These are phyloP conservation scores for Aspergillus novofumigatus DNA, from an alignment of 2,329 filamentous ascomycete genomes.

Conservation along the genomic window DNA sequence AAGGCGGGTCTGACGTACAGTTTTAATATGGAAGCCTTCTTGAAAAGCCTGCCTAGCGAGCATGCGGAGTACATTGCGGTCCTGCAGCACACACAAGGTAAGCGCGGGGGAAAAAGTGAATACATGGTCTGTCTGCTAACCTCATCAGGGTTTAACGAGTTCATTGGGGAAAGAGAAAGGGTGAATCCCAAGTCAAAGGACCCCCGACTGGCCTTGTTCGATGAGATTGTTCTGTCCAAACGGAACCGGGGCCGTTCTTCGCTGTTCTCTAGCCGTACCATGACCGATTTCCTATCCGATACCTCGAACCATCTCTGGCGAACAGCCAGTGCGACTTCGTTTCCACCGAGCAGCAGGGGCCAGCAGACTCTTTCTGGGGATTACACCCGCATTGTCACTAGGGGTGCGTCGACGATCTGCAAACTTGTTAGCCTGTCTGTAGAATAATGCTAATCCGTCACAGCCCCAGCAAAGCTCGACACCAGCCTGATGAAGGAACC, in stretches of 20 bases:
- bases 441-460: conserved; percentile 9
- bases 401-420: conserved; percentile 46
- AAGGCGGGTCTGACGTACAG: conserved; percentile 59
- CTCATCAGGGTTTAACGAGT: conserved; percentile 55
- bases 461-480: conserved; percentile 79
- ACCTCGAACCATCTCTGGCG: conserved; percentile 62
- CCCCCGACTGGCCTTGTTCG: conserved; percentile 57
- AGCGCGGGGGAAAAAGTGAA: neutral
- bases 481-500: conserved; percentile 86
- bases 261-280: conserved; percentile 49
- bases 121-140: conserved; percentile 1
- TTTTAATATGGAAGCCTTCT: conserved; percentile 64
- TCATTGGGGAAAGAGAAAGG: conserved; percentile 60
- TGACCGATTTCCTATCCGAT: conserved; percentile 57
- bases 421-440: conserved; percentile 38
- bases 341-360: conserved; percentile 49
- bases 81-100: conserved; percentile 61
- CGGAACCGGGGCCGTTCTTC: conserved; percentile 57
- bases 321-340: conserved; percentile 56
- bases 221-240: conserved; percentile 62
- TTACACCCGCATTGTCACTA: conserved; percentile 48
- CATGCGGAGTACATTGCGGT: conserved; percentile 61
- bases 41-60: conserved; percentile 61
- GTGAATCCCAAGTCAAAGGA: conserved; percentile 49
- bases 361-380: conserved; percentile 45